Evolutionary conservation across 1,139 yeast genomes (phyloP).

Genomic region (Yamadazyma sp.): DNA sequence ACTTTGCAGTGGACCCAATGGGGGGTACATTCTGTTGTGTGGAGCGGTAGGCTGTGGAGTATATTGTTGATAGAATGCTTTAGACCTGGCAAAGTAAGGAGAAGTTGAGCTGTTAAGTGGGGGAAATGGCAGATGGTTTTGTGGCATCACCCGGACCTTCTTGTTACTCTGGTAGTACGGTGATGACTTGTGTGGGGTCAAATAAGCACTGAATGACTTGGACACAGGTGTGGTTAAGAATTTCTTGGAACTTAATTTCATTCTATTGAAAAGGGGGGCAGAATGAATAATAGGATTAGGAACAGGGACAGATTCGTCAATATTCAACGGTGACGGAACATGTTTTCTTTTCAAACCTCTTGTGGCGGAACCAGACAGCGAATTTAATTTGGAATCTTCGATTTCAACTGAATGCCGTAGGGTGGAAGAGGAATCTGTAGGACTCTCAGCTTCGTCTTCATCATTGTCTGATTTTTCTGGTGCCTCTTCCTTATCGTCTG

Average conservation of each 20-base stretch:
- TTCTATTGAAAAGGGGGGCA: constrained; percentile 29
- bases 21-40: constrained; percentile 10
- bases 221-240: constrained; percentile 14
- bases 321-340: constrained; percentile 45
- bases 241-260: constrained; percentile 11
- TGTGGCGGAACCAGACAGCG: constrained; percentile 2
- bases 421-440: neutral
- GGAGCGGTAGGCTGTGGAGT: constrained; percentile 18
- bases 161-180: constrained; percentile 13
- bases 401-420: neutral
- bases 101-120: constrained; percentile 10
- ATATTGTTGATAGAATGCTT: constrained; percentile 13
- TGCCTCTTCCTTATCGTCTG: too few species aligned
- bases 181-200: constrained; percentile 18
- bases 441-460: too few species aligned
- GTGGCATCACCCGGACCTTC: constrained; percentile 8
- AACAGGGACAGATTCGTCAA: constrained; percentile 13
- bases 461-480: too few species aligned
- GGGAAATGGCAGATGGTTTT: constrained; percentile 7
- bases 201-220: constrained; percentile 15
- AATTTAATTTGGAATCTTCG: constrained; percentile 5
- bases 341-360: constrained; percentile 45
- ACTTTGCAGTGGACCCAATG: constrained; percentile 4
- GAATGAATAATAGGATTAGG: constrained; percentile 13
- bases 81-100: constrained; percentile 13